Base-by-base conservation (phyloP, 2,329 filamentous ascomycete genomes). In the Ciborinia camelliae region DNA sequence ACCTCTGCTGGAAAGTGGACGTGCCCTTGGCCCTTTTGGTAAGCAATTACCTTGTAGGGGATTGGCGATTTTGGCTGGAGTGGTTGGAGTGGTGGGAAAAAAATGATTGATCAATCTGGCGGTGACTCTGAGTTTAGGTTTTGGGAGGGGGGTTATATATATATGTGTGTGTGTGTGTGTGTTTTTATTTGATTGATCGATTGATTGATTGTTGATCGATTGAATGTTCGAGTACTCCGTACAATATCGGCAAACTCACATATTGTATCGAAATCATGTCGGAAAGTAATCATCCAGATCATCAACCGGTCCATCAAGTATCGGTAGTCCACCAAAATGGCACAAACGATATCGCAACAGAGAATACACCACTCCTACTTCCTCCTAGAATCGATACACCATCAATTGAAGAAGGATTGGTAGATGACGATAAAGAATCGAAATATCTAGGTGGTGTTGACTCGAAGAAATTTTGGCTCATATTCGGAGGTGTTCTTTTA, bases 401-500 rank as follows among this genome's bases (percentile, higher is more conserved):
- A 30, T 57, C 23, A 54, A 64, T 65, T 37, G 61, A 37, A 10
- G 52, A 23, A 30, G 14, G 23, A 9, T 50, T 50, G 52, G 26
- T 30, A 15, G 66, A 66, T 9, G 68, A 72, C 20, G 70, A 70
- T 20, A 45, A 5, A 72, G 73, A 37, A 69, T 73, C 15, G 73
- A 74, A 63, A 54, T 76, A 70, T 50, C 78, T 80, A 67, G 78
- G 79, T 67, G 79, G 80, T 66, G 78, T 82, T 10, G 75, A 74
- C 39, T 74, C 77, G 9, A 79, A 81, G 37, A 67, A 65, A 30
- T 90, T 90, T 77, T 86, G 84, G 82, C 73, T 85, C 66, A 84
- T 89, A 64, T 90, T 89, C 72, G 69, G 77, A 7, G 82, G 83
- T 59, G 79, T 89, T 54, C 76, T 89, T 67, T 73, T 82, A n/a